Evolutionary conservation across 306 rosid species (phyloP).

Genomic region (Abrus precatorius): DNA sequence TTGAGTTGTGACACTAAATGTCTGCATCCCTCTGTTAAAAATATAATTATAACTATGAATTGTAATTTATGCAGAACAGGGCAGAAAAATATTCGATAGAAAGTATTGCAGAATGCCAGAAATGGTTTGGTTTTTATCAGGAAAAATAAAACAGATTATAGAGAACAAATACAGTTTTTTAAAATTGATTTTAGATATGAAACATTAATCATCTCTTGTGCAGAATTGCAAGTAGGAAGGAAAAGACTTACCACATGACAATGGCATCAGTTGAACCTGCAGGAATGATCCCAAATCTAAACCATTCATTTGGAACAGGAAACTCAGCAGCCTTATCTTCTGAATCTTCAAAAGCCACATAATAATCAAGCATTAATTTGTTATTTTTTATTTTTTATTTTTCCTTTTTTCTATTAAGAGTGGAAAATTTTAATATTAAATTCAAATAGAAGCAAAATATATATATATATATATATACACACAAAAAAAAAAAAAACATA

Average conservation of each 20-base stretch:
- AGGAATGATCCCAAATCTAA: constrained; percentile 95
- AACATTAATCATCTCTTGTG: constrained; percentile 7
- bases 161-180: neutral
- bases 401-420: constrained; percentile 10
- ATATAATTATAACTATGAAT: neutral
- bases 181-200: constrained; percentile 20
- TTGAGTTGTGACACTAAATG: neutral
- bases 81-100: neutral
- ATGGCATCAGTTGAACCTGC: constrained; percentile 97
- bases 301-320: constrained; percentile 64
- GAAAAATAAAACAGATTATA: constrained; percentile 19
- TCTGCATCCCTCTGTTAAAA: neutral
- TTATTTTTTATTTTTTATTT: neutral
- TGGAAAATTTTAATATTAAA: no score
- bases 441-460: no score
- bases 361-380: constrained; percentile 40
- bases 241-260: constrained; percentile 81
- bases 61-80: constrained; percentile 4
- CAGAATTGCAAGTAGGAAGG: constrained; percentile 28
- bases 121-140: constrained; percentile 19
- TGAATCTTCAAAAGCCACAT: constrained; percentile 56
- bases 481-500: no score
- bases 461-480: no score
- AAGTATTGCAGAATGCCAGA: neutral
- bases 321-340: constrained; percentile 67